phyloP scores from a whole-genome alignment of 805 yeast species.

The Brettanomyces anomalus region DNA sequence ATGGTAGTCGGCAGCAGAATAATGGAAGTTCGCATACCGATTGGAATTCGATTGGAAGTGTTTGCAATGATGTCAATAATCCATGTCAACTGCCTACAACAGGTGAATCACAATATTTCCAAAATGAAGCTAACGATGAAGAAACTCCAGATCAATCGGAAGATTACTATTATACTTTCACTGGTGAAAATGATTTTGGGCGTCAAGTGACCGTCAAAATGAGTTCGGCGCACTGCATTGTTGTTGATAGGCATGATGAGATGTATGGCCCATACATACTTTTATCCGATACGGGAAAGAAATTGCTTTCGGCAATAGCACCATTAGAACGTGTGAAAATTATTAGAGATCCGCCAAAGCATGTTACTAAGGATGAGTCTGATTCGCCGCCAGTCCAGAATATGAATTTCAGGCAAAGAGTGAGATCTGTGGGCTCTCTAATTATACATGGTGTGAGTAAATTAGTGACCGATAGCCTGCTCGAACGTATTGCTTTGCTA shows the following conservation, averaged over 20 bases:
- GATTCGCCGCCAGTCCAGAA: neutral
- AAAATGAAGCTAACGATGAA: neutral
- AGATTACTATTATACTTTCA: constrained; percentile 14
- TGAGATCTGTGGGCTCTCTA: neutral
- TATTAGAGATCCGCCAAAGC: neutral
- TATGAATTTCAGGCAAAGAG: neutral
- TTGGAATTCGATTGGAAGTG: too few species aligned
- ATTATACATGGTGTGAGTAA: neutral
- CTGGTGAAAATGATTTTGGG: constrained; percentile 13
- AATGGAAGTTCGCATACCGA: too few species aligned
- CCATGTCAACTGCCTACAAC: too few species aligned
- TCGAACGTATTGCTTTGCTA: neutral
- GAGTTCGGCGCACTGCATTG: constrained; percentile 33
- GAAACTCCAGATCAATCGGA: constrained; percentile 18
- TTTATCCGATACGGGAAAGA: constrained; percentile 28
- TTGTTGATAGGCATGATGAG: constrained; percentile 25
- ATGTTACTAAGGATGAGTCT: neutral
- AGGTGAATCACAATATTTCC: too few species aligned
- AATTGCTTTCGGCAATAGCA: constrained; percentile 17
- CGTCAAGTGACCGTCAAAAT: constrained; percentile 14
- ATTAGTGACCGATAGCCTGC: neutral
- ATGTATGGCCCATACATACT: constrained; percentile 28
- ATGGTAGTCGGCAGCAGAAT: too few species aligned
- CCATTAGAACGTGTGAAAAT: constrained; percentile 3
- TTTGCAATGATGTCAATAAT: too few species aligned